Conservation (phyloP, 208 protist genomes). For the Leishmania tropica region DNA sequence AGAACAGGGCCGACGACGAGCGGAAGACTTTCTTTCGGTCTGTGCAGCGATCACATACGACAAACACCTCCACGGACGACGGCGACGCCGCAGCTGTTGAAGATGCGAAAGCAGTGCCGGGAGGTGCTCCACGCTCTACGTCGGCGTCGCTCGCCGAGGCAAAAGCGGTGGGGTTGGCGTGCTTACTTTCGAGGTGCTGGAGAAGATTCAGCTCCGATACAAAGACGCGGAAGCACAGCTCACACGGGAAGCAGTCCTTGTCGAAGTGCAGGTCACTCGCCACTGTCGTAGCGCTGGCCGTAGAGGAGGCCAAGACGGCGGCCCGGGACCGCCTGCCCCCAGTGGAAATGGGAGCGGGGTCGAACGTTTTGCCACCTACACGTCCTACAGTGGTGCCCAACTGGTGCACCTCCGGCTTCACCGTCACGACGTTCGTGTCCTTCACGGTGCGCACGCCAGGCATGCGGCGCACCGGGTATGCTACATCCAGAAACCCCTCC, state of each 20-base stretch:
- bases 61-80: conserved; percentile 6
- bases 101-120: neutral
- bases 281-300: neutral
- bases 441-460: conserved; percentile 10
- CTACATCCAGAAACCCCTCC: neutral
- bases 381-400: neutral
- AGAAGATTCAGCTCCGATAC: conserved; percentile 67
- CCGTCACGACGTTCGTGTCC: conserved; percentile 6
- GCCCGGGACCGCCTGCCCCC: neutral
- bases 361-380: neutral
- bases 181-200: conserved; percentile 70
- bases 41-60: conserved; percentile 73
- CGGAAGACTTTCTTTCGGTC: conserved; percentile 57
- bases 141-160: neutral
- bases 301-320: neutral
- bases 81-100: neutral
- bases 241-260: conserved; percentile 75
- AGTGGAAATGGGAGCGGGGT: neutral
- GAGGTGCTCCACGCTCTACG: neutral
- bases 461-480: conserved; percentile 5
- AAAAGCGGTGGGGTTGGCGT: conserved; percentile 11
- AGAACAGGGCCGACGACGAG: conserved; percentile 76
- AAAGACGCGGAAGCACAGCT: conserved; percentile 73
- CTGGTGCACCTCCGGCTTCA: neutral
- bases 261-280: neutral